phyloP scores from a whole-genome alignment of 2,329 filamentous ascomycete species.

The Didymella exigua region DNA sequence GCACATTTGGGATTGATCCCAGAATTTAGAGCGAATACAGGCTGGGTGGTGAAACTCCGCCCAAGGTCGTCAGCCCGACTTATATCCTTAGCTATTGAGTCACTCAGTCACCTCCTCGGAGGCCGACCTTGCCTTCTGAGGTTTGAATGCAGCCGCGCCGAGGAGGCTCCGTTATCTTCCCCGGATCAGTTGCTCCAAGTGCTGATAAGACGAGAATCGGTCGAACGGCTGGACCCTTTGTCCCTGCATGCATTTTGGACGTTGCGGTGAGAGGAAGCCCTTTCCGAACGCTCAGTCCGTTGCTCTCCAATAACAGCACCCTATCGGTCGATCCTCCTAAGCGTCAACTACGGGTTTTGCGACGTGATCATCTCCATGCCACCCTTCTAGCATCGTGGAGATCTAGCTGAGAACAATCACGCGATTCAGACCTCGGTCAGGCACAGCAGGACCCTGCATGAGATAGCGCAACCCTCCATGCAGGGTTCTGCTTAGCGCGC shows the following conservation, averaged over 20 bases:
- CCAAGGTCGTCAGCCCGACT: not conserved
- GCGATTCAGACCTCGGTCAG: not conserved
- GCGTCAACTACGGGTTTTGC: not conserved
- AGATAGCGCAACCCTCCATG: not conserved
- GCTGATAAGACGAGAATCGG: constrained; percentile 32
- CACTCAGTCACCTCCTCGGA: constrained; percentile 17
- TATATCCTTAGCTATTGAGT: constrained; percentile 1
- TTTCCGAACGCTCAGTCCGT: not conserved
- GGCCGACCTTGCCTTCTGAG: constrained; percentile 19
- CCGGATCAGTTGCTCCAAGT: constrained; percentile 35
- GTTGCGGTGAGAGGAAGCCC: constrained; percentile 2
- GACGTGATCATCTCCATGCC: no score
- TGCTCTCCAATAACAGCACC: no score
- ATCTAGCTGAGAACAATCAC: not conserved
- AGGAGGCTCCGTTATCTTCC: constrained; percentile 24
- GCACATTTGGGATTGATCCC: constrained; percentile 45
- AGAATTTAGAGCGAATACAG: not conserved
- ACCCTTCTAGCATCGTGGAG: not conserved
- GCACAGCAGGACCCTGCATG: constrained; percentile 9
- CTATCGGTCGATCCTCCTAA: no score
- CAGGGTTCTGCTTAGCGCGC: constrained; percentile 8
- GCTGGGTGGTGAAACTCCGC: no score
- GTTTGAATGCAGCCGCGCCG: constrained; percentile 15
- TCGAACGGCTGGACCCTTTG: constrained; percentile 18
- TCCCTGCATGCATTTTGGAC: not conserved